Evolutionary conservation across 176 grass and related monocot species (phyloP).

Genomic region (Cenchrus purpureus): DNA sequence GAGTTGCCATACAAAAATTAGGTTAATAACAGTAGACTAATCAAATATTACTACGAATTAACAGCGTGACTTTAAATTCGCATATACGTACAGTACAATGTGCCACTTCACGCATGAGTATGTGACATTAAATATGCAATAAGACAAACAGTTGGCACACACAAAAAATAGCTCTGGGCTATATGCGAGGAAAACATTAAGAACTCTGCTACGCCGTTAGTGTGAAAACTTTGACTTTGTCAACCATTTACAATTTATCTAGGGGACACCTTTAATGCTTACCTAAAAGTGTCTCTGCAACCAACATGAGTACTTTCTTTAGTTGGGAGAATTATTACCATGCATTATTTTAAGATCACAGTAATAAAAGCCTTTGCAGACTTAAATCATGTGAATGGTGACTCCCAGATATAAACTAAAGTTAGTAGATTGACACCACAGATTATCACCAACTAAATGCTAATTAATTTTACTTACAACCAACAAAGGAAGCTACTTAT

Average conservation of each 20-base stretch:
- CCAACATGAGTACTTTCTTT: constrained; percentile 4
- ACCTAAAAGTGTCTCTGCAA: constrained; percentile 19
- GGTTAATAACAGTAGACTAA: neutral
- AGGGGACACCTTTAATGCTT: constrained; percentile 11
- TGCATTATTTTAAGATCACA: neutral
- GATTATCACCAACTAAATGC: constrained; percentile 5
- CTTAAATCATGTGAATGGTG: constrained; percentile 23
- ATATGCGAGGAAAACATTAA: constrained; percentile 8
- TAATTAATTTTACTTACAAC: constrained; percentile 16
- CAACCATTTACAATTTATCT: constrained; percentile 20
- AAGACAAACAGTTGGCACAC: constrained; percentile 12
- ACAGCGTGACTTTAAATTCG: neutral
- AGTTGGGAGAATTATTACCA: neutral
- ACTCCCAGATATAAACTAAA: neutral
- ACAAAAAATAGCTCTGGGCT: neutral
- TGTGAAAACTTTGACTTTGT: constrained; percentile 1
- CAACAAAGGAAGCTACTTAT: constrained; percentile 2
- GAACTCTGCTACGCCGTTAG: neutral
- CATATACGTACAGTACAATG: neutral
- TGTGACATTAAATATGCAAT: neutral
- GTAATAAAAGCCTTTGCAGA: neutral
- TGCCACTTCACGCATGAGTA: neutral
- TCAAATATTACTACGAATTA: neutral
- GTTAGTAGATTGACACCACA: neutral
- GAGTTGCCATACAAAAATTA: neutral